Percentiles rank a stretch among this genome's conserved stretches.
These are phyloP conservation scores for Hepatocystis sp. DNA, from an alignment of 169 alveolate genomes.

Conservation along the genomic window DNA sequence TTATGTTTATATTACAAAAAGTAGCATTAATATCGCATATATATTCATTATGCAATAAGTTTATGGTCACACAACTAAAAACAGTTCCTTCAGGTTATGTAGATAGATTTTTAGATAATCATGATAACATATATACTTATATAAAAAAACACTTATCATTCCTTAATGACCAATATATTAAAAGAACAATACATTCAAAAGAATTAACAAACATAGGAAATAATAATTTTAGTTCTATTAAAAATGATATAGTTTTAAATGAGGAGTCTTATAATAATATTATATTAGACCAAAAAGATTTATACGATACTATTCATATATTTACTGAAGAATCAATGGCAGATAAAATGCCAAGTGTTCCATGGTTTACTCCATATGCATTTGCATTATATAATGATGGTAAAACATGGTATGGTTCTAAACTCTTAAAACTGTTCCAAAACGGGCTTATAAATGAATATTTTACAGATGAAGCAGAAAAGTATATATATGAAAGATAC, in stretches of 20 bases:
- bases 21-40: constrained; percentile 38
- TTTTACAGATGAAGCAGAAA: constrained; percentile 26
- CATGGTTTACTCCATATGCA: constrained; percentile 33
- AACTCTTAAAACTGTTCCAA: constrained; percentile 6
- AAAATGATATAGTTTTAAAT: constrained; percentile 32
- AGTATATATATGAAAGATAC: constrained; percentile 38
- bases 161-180: constrained; percentile 12
- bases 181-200: constrained; percentile 39
- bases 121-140: not conserved
- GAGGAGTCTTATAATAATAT: constrained; percentile 36
- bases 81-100: too few species aligned
- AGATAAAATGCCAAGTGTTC: constrained; percentile 32
- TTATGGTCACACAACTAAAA: not conserved
- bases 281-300: constrained; percentile 45
- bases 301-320: constrained; percentile 4
- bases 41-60: constrained; percentile 34
- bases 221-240: constrained; percentile 28
- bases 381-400: constrained; percentile 12
- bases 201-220: constrained; percentile 31
- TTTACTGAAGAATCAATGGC: constrained; percentile 39
- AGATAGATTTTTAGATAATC: constrained; percentile 1
- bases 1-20: constrained; percentile 58
- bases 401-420: too few species aligned
- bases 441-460: constrained; percentile 28
- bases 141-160: constrained; percentile 9